These are phyloP conservation scores for Taphrina flavorubra DNA, from an alignment of 1,139 yeast species.

Conservation along the genomic window DNA sequence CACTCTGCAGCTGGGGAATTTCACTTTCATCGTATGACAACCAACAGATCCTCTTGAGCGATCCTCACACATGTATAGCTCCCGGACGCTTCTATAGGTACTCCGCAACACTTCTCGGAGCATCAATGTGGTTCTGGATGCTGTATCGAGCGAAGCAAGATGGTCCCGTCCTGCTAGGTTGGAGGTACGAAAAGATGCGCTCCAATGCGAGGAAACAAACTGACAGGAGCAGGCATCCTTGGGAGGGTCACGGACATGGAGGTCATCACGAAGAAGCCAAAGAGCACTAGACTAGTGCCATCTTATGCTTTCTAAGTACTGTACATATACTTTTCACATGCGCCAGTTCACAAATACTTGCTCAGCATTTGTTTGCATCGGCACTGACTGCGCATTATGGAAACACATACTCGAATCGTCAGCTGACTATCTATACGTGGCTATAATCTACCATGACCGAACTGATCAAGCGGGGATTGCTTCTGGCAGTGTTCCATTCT, in stretches of 20 bases:
- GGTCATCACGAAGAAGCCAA: conserved; percentile 32
- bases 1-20: conserved; percentile 36
- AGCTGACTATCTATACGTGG: too few species aligned
- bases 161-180: conserved; percentile 52
- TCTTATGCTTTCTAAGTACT: background rate
- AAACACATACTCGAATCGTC: too few species aligned
- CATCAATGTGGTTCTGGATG: conserved; percentile 87
- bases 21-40: conserved; percentile 31
- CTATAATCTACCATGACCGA: too few species aligned
- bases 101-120: conserved; percentile 61
- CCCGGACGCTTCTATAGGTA: conserved; percentile 34
- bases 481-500: too few species aligned
- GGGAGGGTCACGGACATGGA: conserved; percentile 42
- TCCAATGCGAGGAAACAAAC: background rate
- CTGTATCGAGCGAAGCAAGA: conserved; percentile 69
- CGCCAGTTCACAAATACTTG: background rate
- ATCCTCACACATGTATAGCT: conserved; percentile 9
- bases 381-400: too few species aligned
- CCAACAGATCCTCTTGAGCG: background rate
- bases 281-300: conserved; percentile 22
- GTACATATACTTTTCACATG: background rate
- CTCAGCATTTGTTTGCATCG: background rate
- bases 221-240: conserved; percentile 26
- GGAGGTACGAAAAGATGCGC: conserved; percentile 10
- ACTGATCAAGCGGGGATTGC: too few species aligned